A percentile compares a stretch with the other conserved stretches of the same genome.
Evolutionary conservation across 148 eudicot genomes (phyloP).

Genomic region (Camellia sinensis): DNA sequence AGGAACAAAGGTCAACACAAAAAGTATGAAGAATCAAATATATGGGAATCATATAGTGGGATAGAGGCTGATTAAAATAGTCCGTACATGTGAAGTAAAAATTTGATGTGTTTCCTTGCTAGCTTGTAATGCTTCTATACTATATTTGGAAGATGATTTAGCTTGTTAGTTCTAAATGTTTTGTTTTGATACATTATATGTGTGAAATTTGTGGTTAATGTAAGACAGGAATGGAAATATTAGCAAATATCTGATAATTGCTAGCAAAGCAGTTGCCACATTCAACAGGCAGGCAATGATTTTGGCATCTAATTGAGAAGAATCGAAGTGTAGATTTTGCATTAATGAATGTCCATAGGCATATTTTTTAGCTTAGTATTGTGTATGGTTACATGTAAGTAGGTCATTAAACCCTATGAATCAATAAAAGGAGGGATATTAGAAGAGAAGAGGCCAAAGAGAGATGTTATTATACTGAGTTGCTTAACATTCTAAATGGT

Average conservation of each 20-base stretch:
- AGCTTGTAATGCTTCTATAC: background rate
- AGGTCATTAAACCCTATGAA: too few relatives aligned
- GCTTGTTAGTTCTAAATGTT: background rate
- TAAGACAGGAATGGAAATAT: background rate
- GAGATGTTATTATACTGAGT: too few relatives aligned
- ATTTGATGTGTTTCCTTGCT: background rate
- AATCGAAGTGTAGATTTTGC: background rate
- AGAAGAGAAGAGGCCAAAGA: background rate
- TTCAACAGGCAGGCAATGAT: background rate
- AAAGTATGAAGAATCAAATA: slow-evolving; percentile 4
- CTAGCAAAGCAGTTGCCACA: background rate
- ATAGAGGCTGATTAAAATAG: background rate
- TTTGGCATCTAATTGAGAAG: background rate
- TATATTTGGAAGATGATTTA: background rate
- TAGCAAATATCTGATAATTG: background rate
- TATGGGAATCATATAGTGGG: background rate
- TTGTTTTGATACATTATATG: background rate
- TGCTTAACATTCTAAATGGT: background rate
- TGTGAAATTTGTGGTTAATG: background rate
- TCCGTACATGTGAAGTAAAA: background rate
- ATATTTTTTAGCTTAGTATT: too few relatives aligned
- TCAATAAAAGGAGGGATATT: too few relatives aligned
- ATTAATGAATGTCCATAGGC: background rate
- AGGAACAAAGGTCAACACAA: background rate
- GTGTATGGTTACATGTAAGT: too few relatives aligned